Evolutionary conservation across 306 rosid genomes (phyloP), one percentile per base, ranked within the genome.

Genomic region (Dalbergia cultrata): DNA sequence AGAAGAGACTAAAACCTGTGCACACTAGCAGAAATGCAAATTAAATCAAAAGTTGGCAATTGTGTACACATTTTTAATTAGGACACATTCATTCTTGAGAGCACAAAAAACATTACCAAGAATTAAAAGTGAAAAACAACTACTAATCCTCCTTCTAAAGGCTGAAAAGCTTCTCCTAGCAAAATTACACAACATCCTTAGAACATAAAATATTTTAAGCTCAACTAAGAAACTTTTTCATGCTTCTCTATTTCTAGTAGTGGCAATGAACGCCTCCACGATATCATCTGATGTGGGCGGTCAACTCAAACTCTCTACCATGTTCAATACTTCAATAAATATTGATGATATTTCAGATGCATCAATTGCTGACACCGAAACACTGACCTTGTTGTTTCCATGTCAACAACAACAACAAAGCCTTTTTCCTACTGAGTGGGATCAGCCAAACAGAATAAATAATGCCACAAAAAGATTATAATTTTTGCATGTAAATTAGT

Each of bases 41-140:
- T 70, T 43, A 65, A 71, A 65, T 62, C 67, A 58, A 59, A 67
- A 69, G 68, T 64, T 43, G 70, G 53, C 35, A 45, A 60, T 19
- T 62, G 76, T 10, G 41, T 52, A 14, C 61, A 34, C 50, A 41
- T 21, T 76, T 52, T 34, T 43, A 70, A 70, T 22, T 59, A 35
- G 21, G 66, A 2, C 31, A 26, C 58, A 53, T 13, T 49, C 19
- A 18, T 63, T 72, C 67, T 45, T 35, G 60, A 22, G 39, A 70
- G 41, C 19, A 12, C 41, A 58, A 52, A 70, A 70, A 50, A 49
- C 7, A 9, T 44, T 60, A 70, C 34, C 35, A 47, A 47, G 39
- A 43, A 68, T 70, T 58, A 10, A 13, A 49, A 34, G 1, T 22
- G 64, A 18, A 35, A 54, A 7, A 57, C 54, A 72, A 13, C 52